Evolutionary conservation across 805 yeast species (phyloP), one percentile per base, ranked within the genome.

Genomic region (Candida khao-thaluensis): DNA sequence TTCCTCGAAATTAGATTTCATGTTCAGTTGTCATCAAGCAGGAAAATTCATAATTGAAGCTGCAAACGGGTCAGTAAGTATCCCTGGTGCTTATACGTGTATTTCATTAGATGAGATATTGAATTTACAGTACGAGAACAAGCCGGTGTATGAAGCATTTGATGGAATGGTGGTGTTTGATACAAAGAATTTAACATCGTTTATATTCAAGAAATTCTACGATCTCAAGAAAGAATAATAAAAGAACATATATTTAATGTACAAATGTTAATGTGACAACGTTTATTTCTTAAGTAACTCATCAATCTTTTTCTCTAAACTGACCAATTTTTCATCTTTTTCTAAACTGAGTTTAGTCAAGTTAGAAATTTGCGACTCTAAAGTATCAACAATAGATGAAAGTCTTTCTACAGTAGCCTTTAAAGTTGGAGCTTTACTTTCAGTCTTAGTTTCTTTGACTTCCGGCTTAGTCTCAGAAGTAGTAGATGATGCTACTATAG

Each of bases 11-110:
- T 71, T 88, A 17, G 79, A 77, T 44, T 79, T 91, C 53, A 77
- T 84, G 62, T 81, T 88, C 54, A 77, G 84, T 45, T 83, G 91
- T 53, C 86, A 85, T 51, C 69, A 76, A 45, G 81, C 79, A 6
- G 91, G 91, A 1, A 73, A 71, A 18, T 88, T 87, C 54, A 74
- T 76, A 4, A 69, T 93, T 16, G 93, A 90, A 37, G 85, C 87
- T 7, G 78, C 86, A 3, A 78, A 74, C 55, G 90, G 88, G 6
- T 66, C 81, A 2, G 72, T 81, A n/a, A 84, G 80, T 30, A 79
- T 78, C 26, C 76, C 81, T 18, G 83, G 78, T 15, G 74, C 82
- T n/a, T 54, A 62, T 22, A 72, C 66, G 25, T 69, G 76, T 9
- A 57, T 91, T 15, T 73, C 85, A 0, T 69, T 91, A 40, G 93